Conservation (phyloP, 1,284 basidiomycete genomes). For the Phlebopus sp. region DNA sequence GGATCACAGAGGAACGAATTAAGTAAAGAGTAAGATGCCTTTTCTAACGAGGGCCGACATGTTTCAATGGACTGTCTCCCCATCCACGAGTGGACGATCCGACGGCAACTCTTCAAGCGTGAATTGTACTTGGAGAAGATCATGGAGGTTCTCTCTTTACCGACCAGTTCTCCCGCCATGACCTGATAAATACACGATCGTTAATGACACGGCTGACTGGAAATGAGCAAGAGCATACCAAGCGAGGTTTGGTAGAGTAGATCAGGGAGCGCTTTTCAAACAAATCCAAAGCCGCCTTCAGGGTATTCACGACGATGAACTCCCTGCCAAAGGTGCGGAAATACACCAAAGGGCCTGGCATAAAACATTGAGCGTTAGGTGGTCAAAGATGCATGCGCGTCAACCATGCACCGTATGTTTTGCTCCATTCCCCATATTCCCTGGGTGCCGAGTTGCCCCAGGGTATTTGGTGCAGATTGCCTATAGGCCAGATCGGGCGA, state of each 20-base stretch:
- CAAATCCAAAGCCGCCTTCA: constrained; percentile 30
- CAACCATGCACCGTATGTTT: neutral
- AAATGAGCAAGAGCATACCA: constrained; percentile 9
- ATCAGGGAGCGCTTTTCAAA: constrained; percentile 32
- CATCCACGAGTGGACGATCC: constrained; percentile 28
- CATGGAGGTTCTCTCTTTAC: constrained; percentile 11
- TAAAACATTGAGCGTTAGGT: neutral
- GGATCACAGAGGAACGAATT: neutral
- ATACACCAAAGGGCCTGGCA: constrained; percentile 16
- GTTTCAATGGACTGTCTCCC: neutral
- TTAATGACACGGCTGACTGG: neutral
- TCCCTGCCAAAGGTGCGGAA: constrained; percentile 22
- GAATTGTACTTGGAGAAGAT: constrained; percentile 20
- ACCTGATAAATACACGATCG: constrained; percentile 4
- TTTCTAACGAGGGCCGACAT: neutral
- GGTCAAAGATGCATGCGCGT: neutral
- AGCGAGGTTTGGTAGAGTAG: constrained; percentile 29
- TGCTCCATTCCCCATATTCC: neutral
- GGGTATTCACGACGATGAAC: constrained; percentile 34
- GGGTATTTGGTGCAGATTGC: neutral
- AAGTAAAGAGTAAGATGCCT: neutral
- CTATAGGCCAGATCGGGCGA: neutral
- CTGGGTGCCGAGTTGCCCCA: neutral
- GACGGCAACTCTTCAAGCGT: constrained; percentile 35
- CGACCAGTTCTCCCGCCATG: constrained; percentile 17